Percentiles rank a stretch among this genome's conserved stretches.
phyloP scores from a whole-genome alignment of 2,329 filamentous ascomycete genomes.

The Pseudogymnoascus sp. region DNA sequence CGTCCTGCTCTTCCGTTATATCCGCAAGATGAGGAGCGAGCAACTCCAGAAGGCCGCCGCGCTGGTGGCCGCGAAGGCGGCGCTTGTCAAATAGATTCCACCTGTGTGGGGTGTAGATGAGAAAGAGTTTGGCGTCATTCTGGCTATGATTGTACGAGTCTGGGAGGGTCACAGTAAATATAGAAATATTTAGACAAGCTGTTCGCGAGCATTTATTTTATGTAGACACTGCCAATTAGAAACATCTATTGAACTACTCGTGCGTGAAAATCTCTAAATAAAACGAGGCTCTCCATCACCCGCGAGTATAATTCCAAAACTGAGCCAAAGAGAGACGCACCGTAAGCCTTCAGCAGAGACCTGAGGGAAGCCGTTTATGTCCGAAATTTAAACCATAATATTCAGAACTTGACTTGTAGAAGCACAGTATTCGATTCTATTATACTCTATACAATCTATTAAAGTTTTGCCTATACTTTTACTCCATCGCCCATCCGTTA shows the following conservation, averaged over 20 bases:
- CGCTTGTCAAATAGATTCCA: conserved; percentile 24
- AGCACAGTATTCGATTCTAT: not conserved
- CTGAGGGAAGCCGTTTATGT: not conserved
- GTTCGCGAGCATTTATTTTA: not conserved
- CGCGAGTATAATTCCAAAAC: not conserved
- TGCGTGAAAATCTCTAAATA: not conserved
- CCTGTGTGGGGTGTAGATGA: not conserved
- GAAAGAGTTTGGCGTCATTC: conserved; percentile 5
- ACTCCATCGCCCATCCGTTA: not conserved
- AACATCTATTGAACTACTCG: not conserved
- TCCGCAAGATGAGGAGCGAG: conserved; percentile 60
- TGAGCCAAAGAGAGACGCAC: not conserved
- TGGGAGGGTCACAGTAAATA: conserved; percentile 6
- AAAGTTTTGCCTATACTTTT: not conserved
- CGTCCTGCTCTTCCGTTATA: conserved; percentile 73
- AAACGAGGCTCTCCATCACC: not conserved
- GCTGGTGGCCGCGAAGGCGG: conserved; percentile 50
- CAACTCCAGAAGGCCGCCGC: conserved; percentile 60
- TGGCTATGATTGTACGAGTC: conserved; percentile 8
- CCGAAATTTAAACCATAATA: not conserved
- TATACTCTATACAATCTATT: not conserved
- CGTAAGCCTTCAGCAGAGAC: no score
- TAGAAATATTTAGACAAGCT: conserved; percentile 5
- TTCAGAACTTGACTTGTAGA: not conserved
- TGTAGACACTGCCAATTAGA: not conserved